Percentiles rank a stretch among this genome's conserved stretches.
Conservation (phyloP, 2,329 filamentous ascomycete genomes). For the Colletotrichum simmondsii region DNA sequence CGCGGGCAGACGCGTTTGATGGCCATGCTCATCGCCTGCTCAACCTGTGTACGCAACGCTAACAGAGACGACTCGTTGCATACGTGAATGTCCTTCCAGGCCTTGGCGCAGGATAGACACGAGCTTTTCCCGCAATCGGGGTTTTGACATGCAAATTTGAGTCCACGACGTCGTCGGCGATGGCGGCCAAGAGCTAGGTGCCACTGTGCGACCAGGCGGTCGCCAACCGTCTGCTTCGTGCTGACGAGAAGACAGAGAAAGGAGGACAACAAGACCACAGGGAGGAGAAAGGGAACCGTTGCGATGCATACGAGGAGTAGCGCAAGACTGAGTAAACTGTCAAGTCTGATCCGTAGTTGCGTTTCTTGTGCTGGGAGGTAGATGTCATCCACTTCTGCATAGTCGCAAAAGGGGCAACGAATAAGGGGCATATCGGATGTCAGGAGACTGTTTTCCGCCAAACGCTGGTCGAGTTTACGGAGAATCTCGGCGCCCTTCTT, state of each 20-base stretch:
- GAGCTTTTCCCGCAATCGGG: conserved; percentile 75
- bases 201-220: conserved; percentile 59
- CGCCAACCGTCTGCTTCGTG: conserved; percentile 54
- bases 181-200: conserved; percentile 72
- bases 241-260: conserved; percentile 56
- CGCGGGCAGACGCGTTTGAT: conserved; percentile 95
- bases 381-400: conserved; percentile 87
- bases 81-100: conserved; percentile 88
- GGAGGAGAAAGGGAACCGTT: conserved; percentile 66
- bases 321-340: conserved; percentile 58
- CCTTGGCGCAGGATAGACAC: conserved; percentile 84
- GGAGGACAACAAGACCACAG: conserved; percentile 60
- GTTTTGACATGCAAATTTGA: conserved; percentile 81
- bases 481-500: conserved; percentile 78
- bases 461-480: conserved; percentile 80
- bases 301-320: conserved; percentile 65
- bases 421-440: conserved; percentile 80
- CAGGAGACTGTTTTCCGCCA: conserved; percentile 80
- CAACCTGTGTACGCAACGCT: conserved; percentile 87
- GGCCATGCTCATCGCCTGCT: conserved; percentile 92
- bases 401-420: conserved; percentile 90
- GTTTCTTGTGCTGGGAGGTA: conserved; percentile 69
- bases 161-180: conserved; percentile 75
- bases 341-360: conserved; percentile 66
- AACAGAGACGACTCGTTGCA: conserved; percentile 88